These are phyloP conservation scores for Alnus rubra DNA, from an alignment of 306 rosid genomes.

Conservation along the genomic window DNA sequence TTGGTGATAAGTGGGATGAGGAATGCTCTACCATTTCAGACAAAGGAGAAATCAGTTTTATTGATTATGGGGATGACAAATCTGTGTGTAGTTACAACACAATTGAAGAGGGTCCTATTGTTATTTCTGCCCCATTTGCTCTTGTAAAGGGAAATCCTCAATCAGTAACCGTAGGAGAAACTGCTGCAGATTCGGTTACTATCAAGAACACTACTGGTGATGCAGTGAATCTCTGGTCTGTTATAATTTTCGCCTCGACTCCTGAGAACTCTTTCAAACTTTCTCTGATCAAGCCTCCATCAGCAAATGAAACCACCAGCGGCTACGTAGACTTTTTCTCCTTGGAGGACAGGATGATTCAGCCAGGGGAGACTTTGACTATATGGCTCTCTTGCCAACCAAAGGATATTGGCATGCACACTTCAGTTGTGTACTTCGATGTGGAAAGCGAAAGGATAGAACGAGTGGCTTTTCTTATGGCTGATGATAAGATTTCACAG, in stretches of 20 bases:
- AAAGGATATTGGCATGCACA: constrained; percentile 74
- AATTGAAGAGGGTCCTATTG: constrained; percentile 47
- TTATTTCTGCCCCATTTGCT: constrained; percentile 73
- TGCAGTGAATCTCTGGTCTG: constrained; percentile 73
- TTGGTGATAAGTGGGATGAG: constrained; percentile 53
- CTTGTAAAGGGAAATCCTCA: constrained; percentile 64
- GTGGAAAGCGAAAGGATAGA: constrained; percentile 66
- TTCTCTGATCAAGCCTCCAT: constrained; percentile 78
- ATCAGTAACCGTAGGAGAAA: constrained; percentile 55
- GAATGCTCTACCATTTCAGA: constrained; percentile 77
- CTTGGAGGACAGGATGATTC: constrained; percentile 83
- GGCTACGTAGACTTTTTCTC: constrained; percentile 57
- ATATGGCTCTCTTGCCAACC: constrained; percentile 92
- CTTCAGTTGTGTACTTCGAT: constrained; percentile 66
- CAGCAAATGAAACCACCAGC: constrained; percentile 27
- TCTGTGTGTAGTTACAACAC: constrained; percentile 66
- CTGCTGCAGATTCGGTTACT: constrained; percentile 54
- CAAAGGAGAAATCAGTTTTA: constrained; percentile 72
- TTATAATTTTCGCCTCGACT: constrained; percentile 71
- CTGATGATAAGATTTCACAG: constrained; percentile 76
- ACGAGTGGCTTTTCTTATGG: constrained; percentile 76
- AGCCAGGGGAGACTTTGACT: constrained; percentile 62
- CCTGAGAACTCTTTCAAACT: constrained; percentile 75
- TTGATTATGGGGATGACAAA: constrained; percentile 77
- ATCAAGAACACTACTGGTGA: constrained; percentile 66